Percentiles rank a stretch among this genome's conserved stretches.
Conservation (phyloP, 768 basidiomycete species). For the Pleurotus tuoliensis region DNA sequence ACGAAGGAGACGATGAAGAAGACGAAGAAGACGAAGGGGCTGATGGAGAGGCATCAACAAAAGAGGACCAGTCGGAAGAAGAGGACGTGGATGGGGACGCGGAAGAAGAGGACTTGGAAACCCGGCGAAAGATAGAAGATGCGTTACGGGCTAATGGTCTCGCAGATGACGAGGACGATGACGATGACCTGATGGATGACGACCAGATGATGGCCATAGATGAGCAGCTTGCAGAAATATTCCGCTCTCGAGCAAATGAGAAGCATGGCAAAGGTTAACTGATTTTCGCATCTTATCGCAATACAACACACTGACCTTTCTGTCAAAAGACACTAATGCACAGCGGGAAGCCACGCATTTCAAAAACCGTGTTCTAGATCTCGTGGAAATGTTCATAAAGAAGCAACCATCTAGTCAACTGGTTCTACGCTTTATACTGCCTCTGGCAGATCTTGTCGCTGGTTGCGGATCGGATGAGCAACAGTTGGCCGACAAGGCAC, state of each 20-base stretch:
- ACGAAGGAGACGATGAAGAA: conserved; percentile 28
- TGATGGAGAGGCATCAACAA: conserved; percentile 15
- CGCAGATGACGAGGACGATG: conserved; percentile 46
- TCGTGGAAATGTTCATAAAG: conserved; percentile 83
- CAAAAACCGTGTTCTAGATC: conserved; percentile 92
- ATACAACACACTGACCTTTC: background rate
- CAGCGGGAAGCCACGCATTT: conserved; percentile 92
- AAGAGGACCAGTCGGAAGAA: conserved; percentile 29
- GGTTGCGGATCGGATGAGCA: conserved; percentile 70
- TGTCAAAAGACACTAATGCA: conserved; percentile 50
- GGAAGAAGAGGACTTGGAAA: conserved; percentile 57
- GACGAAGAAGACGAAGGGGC: conserved; percentile 30
- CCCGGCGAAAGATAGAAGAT: conserved; percentile 65
- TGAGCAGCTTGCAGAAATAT: conserved; percentile 84
- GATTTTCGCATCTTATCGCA: conserved; percentile 10
- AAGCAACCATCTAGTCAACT: conserved; percentile 74
- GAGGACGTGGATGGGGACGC: conserved; percentile 31
- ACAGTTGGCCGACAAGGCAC: conserved; percentile 87
- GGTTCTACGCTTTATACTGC: conserved; percentile 62
- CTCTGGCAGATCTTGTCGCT: conserved; percentile 73
- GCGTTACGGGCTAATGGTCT: conserved; percentile 58
- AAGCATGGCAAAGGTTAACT: conserved; percentile 64
- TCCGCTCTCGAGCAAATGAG: conserved; percentile 62
- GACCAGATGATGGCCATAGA: conserved; percentile 98
- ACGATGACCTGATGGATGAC: conserved; percentile 84